A percentile compares a stretch with the other conserved stretches of the same genome.
Conservation (phyloP, 1,284 basidiomycete genomes). For the Malassezia brasiliensis region DNA sequence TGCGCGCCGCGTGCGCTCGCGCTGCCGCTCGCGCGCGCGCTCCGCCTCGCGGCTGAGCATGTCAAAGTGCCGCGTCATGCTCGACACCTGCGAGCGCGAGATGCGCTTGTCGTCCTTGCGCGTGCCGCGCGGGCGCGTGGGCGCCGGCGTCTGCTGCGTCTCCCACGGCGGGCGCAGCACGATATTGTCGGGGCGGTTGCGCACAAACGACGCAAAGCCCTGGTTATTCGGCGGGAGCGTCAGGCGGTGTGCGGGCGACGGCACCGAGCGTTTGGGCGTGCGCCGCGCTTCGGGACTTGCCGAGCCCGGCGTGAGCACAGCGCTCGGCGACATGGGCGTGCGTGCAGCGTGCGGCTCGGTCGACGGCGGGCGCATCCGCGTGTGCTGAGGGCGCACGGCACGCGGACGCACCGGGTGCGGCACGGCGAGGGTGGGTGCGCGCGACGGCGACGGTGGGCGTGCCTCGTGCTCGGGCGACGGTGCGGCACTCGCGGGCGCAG, state of each 20-base stretch:
- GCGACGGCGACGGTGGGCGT: neutral
- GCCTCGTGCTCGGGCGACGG: neutral
- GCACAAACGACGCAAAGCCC: neutral
- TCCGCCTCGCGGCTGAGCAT: conserved; percentile 51
- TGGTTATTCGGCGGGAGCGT: conserved; percentile 3
- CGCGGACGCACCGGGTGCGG: neutral
- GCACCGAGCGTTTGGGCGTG: neutral
- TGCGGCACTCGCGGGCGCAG: too few species aligned
- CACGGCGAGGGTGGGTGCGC: neutral
- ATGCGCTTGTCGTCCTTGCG: conserved; percentile 1
- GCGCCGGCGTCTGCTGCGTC: neutral
- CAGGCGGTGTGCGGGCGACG: neutral
- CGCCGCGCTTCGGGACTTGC: neutral
- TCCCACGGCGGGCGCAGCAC: conserved; percentile 8
- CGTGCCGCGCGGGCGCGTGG: neutral
- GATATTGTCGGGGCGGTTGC: neutral
- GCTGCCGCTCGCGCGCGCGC: conserved; percentile 40
- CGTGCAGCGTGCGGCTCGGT: neutral
- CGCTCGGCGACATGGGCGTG: neutral
- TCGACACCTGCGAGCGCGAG: conserved; percentile 50
- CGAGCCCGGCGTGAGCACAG: too few species aligned
- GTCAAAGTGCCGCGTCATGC: conserved; percentile 54
- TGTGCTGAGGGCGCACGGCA: neutral
- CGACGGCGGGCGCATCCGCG: neutral
- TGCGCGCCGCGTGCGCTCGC: conserved; percentile 42